Evolutionary conservation across 225 moss, liverwort and hornwort species (phyloP).

Genomic region (Polytrichum commune): DNA sequence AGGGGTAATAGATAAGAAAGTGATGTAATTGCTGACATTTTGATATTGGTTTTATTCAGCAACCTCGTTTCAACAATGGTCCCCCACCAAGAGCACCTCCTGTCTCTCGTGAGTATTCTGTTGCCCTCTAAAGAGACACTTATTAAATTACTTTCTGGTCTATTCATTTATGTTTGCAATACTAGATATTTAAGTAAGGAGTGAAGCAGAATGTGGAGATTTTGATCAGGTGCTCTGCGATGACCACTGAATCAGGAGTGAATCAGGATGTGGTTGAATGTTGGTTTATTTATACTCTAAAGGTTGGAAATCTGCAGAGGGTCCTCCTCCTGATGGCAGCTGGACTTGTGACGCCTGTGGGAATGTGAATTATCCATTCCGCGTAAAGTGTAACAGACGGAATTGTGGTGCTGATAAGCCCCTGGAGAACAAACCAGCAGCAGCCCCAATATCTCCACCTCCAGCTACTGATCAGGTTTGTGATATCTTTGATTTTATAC

Average conservation of each 20-base stretch:
- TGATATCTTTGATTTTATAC: conserved; percentile 36
- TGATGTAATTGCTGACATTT: not conserved
- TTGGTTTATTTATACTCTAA: not conserved
- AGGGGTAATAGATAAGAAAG: no score
- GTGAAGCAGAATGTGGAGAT: no score
- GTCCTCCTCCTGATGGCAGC: conserved; percentile 99
- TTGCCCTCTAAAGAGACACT: no score
- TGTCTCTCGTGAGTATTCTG: conserved; percentile 64
- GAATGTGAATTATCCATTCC: conserved; percentile 98
- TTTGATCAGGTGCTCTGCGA: no score
- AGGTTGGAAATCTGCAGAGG: conserved; percentile 53
- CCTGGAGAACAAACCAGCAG: conserved; percentile 71
- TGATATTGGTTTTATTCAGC: conserved; percentile 12
- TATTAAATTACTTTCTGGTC: no score
- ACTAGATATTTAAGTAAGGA: no score
- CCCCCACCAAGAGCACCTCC: conserved; percentile 79
- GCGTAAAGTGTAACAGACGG: conserved; percentile 97
- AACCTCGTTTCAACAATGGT: conserved; percentile 68
- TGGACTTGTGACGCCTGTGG: conserved; percentile 99
- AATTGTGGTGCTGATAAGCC: conserved; percentile 99
- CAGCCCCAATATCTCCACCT: conserved; percentile 78
- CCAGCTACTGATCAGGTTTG: conserved; percentile 92
- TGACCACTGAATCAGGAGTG: no score
- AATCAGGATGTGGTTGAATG: not conserved
- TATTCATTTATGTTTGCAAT: no score